Evolutionary conservation across 164 flowering plant genomes (phyloP).

Genomic region (Liquidambar formosana): DNA sequence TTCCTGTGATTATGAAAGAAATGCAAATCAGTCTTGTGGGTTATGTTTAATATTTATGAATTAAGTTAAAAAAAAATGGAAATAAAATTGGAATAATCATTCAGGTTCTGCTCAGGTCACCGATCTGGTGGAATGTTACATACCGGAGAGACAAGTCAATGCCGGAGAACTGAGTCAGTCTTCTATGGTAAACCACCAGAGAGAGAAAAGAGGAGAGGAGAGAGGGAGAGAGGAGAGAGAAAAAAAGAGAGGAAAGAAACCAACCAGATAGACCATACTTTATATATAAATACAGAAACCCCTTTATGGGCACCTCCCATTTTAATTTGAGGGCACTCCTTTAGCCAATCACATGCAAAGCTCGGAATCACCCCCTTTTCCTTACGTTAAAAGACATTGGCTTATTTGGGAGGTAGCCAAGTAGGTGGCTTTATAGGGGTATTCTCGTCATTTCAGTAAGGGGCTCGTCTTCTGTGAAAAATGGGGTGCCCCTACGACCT

Average conservation of each 20-base stretch:
- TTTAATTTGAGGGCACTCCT: not conserved
- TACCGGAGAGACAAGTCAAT: conserved; percentile 20
- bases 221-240: conserved; percentile 11
- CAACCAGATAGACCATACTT: not conserved
- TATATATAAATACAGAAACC: not conserved
- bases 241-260: not conserved
- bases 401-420: too few relatives aligned
- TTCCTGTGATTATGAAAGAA: conserved; percentile 2
- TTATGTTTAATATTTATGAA: conserved; percentile 1
- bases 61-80: not conserved
- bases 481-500: too few relatives aligned
- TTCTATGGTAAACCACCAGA: not conserved
- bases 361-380: too few relatives aligned
- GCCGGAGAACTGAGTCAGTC: conserved; percentile 26
- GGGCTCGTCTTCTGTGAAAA: not conserved
- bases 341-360: too few relatives aligned
- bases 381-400: too few relatives aligned
- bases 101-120: conserved; percentile 10
- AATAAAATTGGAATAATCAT: not conserved
- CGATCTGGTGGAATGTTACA: conserved; percentile 13
- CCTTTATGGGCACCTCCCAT: conserved; percentile 8
- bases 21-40: not conserved
- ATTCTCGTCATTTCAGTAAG: not conserved
- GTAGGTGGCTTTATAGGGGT: not conserved
- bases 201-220: conserved; percentile 8